Percentiles rank a stretch among this genome's conserved stretches.
Evolutionary conservation across 805 yeast genomes (phyloP).

Genomic region (Metahyphopichia silvanorum): DNA sequence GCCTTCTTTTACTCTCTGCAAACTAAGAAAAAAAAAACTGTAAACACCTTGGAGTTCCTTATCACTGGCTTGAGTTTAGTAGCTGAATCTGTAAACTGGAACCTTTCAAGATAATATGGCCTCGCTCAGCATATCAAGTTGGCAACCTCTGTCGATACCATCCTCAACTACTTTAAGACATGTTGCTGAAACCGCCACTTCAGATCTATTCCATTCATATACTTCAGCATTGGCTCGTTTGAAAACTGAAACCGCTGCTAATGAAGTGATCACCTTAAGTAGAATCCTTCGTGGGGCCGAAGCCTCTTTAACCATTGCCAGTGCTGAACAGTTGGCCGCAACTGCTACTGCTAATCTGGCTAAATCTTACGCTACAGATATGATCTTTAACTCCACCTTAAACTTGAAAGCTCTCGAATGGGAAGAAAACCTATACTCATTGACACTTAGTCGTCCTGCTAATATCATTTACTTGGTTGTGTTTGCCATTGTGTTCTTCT

Average conservation of each 20-base stretch:
- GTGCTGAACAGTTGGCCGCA: constrained; percentile 24
- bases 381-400: constrained; percentile 15
- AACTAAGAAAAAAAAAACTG: too few species aligned
- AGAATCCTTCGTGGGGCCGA: constrained; percentile 24
- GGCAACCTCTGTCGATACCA: constrained; percentile 12
- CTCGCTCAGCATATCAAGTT: background rate
- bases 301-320: constrained; percentile 28
- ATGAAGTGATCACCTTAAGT: constrained; percentile 14
- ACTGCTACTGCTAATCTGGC: constrained; percentile 28
- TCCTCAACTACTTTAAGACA: constrained; percentile 19
- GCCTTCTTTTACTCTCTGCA: too few species aligned
- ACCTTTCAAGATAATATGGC: too few species aligned
- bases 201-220: constrained; percentile 12
- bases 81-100: too few species aligned
- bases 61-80: too few species aligned
- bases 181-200: constrained; percentile 20
- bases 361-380: constrained; percentile 15
- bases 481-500: constrained; percentile 42
- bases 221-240: constrained; percentile 8
- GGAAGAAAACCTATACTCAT: constrained; percentile 29
- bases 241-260: constrained; percentile 19
- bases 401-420: constrained; percentile 12
- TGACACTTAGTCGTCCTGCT: constrained; percentile 48
- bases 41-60: too few species aligned
- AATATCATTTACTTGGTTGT: constrained; percentile 56